These are phyloP conservation scores for Xylaria sp. DNA, from an alignment of 2,329 filamentous ascomycete genomes.

Conservation along the genomic window DNA sequence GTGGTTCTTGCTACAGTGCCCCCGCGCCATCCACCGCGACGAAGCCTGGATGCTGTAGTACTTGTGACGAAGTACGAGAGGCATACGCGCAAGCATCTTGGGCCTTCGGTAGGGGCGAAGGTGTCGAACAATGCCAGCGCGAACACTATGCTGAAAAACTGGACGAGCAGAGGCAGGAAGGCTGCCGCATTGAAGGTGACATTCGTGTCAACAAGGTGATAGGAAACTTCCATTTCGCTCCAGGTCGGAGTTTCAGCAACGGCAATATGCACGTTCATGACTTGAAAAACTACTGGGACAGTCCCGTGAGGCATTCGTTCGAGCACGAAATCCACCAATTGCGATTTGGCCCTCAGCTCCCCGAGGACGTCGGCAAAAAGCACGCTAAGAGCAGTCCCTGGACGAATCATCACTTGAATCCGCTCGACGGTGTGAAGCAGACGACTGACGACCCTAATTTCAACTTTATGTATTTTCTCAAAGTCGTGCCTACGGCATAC, in stretches of 20 bases:
- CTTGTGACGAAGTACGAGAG: conserved; percentile 95
- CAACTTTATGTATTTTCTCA: conserved; percentile 99
- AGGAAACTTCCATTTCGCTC: conserved; percentile 98
- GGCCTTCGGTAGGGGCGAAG: conserved; percentile 93
- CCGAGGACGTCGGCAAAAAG: conserved; percentile 74
- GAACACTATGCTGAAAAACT: conserved; percentile 94
- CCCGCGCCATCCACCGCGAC: conserved; percentile 73
- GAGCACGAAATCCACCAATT: conserved; percentile 88
- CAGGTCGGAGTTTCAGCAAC: conserved; percentile 94
- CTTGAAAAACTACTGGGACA: conserved; percentile 92
- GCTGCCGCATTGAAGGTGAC: conserved; percentile 91
- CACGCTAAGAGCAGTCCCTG: conserved; percentile 67
- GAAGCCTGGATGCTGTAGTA: conserved; percentile 95
- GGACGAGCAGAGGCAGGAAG: conserved; percentile 88
- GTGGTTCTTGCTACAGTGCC: conserved; percentile 92
- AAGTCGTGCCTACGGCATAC: conserved; percentile 96
- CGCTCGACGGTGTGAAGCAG: conserved; percentile 84
- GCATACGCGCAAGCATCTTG: conserved; percentile 90
- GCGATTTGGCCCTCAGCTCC: conserved; percentile 91
- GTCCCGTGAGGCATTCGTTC: conserved; percentile 82
- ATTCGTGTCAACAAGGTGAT: conserved; percentile 98
- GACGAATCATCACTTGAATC: conserved; percentile 93
- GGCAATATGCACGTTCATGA: conserved; percentile 98
- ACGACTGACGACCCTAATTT: conserved; percentile 82
- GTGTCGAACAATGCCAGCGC: conserved; percentile 92